Evolutionary conservation across 2,329 filamentous ascomycete species (phyloP).

Genomic region (Colletotrichum endophyticum): DNA sequence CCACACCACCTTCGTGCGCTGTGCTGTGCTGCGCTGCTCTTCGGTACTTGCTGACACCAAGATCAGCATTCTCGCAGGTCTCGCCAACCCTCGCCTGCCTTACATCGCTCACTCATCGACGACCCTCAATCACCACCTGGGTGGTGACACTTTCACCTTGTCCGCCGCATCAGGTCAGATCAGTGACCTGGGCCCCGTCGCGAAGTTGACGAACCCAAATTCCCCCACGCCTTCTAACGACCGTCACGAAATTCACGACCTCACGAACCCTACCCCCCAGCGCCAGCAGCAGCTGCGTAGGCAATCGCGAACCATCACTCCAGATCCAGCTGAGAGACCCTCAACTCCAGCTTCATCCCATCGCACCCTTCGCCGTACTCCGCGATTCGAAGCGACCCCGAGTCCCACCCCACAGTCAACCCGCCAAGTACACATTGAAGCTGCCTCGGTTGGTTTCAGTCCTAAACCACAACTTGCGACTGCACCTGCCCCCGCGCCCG

Average conservation of each 20-base stretch:
- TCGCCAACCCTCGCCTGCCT: neutral
- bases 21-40: neutral
- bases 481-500: constrained; percentile 27
- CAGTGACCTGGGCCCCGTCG: constrained; percentile 40
- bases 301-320: constrained; percentile 38
- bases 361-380: constrained; percentile 54
- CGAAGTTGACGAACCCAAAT: constrained; percentile 51
- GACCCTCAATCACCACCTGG: constrained; percentile 34
- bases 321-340: constrained; percentile 44
- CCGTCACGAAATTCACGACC: constrained; percentile 60
- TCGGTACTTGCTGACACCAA: constrained; percentile 8
- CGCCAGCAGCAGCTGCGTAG: constrained; percentile 48
- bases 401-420: constrained; percentile 43
- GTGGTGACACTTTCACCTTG: constrained; percentile 54
- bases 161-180: constrained; percentile 42
- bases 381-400: constrained; percentile 52
- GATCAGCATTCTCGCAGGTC: constrained; percentile 12
- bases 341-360: constrained; percentile 51
- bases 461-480: constrained; percentile 43
- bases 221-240: constrained; percentile 49
- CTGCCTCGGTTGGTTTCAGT: constrained; percentile 53
- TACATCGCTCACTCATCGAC: neutral
- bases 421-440: constrained; percentile 48
- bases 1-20: constrained; percentile 2
- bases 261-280: constrained; percentile 40